A percentile compares a stretch with the other conserved stretches of the same genome.
These are phyloP conservation scores for Fraxinus americana DNA, from an alignment of 257 asterid genomes.

Conservation along the genomic window DNA sequence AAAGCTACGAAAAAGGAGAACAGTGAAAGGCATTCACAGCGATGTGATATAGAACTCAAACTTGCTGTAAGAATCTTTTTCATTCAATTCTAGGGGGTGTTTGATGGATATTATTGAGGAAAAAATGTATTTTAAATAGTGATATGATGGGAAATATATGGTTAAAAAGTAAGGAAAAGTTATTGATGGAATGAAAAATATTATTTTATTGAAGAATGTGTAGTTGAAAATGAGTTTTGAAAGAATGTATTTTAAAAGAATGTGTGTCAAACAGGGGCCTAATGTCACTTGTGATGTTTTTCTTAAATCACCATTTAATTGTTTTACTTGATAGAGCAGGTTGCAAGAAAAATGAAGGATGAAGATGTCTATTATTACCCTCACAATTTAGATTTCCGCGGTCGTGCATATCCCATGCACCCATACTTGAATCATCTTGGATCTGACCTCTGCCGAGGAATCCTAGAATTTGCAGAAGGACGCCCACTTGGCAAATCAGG, in stretches of 20 bases:
- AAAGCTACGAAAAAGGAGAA: slow-evolving; percentile 67
- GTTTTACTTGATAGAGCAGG: slow-evolving; percentile 58
- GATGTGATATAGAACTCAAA: slow-evolving; percentile 94
- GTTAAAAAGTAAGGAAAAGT: too few relatives aligned
- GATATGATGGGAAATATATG: too few relatives aligned
- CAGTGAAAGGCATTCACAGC: slow-evolving; percentile 87
- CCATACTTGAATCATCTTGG: slow-evolving; percentile 97
- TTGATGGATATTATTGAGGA: too few relatives aligned
- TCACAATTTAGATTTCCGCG: slow-evolving; percentile 95
- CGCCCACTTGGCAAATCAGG: slow-evolving; percentile 96
- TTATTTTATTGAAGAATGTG: too few relatives aligned
- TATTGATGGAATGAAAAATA: too few relatives aligned
- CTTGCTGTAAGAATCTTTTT: slow-evolving; percentile 73
- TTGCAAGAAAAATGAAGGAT: slow-evolving; percentile 92
- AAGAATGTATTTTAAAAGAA: too few relatives aligned
- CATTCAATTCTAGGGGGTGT: background rate
- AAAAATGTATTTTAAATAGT: too few relatives aligned
- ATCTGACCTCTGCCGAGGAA: slow-evolving; percentile 91
- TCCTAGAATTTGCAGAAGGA: slow-evolving; percentile 92
- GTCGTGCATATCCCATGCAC: slow-evolving; percentile 98
- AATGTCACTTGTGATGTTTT: slow-evolving; percentile 8
- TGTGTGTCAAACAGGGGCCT: too few relatives aligned
- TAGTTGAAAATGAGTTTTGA: too few relatives aligned
- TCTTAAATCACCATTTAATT: slow-evolving; percentile 22
- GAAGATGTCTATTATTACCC: slow-evolving; percentile 96